A percentile compares a stretch with the other conserved stretches of the same genome.
Evolutionary conservation across 202 grass and related monocot species (phyloP).

Genomic region (Zoysia matrella): DNA sequence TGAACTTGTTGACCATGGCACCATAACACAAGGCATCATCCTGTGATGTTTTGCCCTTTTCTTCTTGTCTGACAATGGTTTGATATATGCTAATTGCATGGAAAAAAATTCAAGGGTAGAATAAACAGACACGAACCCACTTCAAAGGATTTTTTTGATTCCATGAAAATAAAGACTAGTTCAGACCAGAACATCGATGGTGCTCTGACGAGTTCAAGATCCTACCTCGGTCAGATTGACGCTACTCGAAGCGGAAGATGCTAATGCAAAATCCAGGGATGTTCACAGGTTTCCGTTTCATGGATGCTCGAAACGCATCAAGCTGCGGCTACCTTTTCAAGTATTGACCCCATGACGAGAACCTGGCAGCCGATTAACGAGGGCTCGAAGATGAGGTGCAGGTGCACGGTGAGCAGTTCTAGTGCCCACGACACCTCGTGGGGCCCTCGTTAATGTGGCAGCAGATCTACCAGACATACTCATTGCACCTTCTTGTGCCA

Average conservation of each 20-base stretch:
- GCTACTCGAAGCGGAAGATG: not conserved
- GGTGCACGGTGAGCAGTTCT: slow-evolving; percentile 1
- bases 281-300: not conserved
- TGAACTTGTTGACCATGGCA: too few species aligned
- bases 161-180: too few species aligned
- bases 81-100: too few species aligned
- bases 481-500: not conserved
- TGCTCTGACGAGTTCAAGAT: too few species aligned
- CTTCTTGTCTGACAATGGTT: too few species aligned
- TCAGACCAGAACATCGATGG: too few species aligned
- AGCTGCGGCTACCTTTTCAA: slow-evolving; percentile 9
- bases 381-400: not conserved
- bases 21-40: too few species aligned
- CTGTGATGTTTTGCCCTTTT: too few species aligned
- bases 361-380: slow-evolving; percentile 7
- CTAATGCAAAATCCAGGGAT: not conserved
- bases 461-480: slow-evolving; percentile 4
- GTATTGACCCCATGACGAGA: not conserved
- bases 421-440: not conserved
- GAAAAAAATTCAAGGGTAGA: too few species aligned
- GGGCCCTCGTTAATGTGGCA: slow-evolving; percentile 14
- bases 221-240: not conserved
- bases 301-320: not conserved
- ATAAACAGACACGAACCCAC: too few species aligned
- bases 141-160: too few species aligned